These are phyloP conservation scores for Fraxinus sp. DNA, from an alignment of 305 asterid genomes.

Conservation along the genomic window DNA sequence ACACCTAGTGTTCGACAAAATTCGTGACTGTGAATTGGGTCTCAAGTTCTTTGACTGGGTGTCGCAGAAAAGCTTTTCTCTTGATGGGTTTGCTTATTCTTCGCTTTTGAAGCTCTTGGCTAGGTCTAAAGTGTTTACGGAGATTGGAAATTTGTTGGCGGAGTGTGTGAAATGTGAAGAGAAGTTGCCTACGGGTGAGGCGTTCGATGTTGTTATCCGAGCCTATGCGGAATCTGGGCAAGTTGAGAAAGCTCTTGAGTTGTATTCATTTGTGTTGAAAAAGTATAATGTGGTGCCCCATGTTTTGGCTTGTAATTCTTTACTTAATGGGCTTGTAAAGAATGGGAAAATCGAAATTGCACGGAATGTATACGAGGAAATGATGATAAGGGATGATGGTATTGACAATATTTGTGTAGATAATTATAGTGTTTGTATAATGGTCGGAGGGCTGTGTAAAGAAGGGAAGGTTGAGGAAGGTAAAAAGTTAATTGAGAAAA, in stretches of 20 bases:
- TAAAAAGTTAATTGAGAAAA: conserved; percentile 61
- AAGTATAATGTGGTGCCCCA: conserved; percentile 44
- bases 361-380: conserved; percentile 55
- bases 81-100: conserved; percentile 73
- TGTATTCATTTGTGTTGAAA: conserved; percentile 49
- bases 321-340: conserved; percentile 69
- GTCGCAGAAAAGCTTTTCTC: conserved; percentile 40
- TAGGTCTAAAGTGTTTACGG: conserved; percentile 50
- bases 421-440: conserved; percentile 72
- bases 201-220: conserved; percentile 50
- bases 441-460: conserved; percentile 75
- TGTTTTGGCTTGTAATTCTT: conserved; percentile 66
- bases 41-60: conserved; percentile 70
- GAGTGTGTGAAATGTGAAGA: conserved; percentile 56
- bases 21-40: conserved; percentile 66
- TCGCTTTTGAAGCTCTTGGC: conserved; percentile 81
- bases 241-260: conserved; percentile 61
- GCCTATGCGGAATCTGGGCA: conserved; percentile 56
- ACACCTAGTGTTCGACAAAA: conserved; percentile 80
- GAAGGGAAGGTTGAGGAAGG: conserved; percentile 76
- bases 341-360: conserved; percentile 54
- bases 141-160: conserved; percentile 49
- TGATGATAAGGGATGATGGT: conserved; percentile 45
- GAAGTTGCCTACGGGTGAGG: conserved; percentile 66
- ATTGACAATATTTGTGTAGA: conserved; percentile 44